A percentile compares a stretch with the other conserved stretches of the same genome.
phyloP scores from a whole-genome alignment of 257 asterid species.

The Voacanga thouarsii region DNA sequence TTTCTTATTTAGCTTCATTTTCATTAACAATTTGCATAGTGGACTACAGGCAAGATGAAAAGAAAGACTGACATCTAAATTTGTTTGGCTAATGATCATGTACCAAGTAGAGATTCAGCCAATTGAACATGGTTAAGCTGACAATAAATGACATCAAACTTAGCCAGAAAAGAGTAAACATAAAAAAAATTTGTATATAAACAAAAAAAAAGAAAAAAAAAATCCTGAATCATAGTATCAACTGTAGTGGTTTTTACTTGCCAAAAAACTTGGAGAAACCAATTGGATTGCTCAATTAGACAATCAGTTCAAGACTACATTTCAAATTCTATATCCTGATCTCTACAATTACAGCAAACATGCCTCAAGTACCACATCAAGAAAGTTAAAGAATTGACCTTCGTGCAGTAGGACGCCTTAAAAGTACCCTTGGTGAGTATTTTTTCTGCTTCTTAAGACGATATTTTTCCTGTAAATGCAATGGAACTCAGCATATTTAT shows the following conservation, averaged over 20 bases:
- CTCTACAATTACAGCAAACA: not conserved
- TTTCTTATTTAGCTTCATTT: too few species aligned
- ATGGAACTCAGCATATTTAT: constrained; percentile 22
- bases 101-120: too few species aligned
- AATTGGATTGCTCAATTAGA: not conserved
- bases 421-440: constrained; percentile 85
- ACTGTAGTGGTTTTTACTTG: not conserved
- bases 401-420: constrained; percentile 87
- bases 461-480: constrained; percentile 72
- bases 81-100: too few species aligned
- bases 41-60: too few species aligned
- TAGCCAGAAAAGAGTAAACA: too few species aligned
- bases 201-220: too few species aligned
- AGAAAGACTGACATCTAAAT: too few species aligned
- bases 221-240: too few species aligned
- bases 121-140: too few species aligned
- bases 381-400: constrained; percentile 44
- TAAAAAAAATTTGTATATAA: too few species aligned
- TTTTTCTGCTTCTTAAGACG: constrained; percentile 94
- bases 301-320: not conserved
- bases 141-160: too few species aligned
- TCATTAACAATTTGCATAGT: too few species aligned
- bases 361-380: not conserved
- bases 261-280: not conserved
- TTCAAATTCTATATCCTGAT: not conserved